Evolutionary conservation across 495 filamentous ascomycete species (phyloP), one percentile per base, ranked within the genome.

Genomic region (Podospora anserina): DNA sequence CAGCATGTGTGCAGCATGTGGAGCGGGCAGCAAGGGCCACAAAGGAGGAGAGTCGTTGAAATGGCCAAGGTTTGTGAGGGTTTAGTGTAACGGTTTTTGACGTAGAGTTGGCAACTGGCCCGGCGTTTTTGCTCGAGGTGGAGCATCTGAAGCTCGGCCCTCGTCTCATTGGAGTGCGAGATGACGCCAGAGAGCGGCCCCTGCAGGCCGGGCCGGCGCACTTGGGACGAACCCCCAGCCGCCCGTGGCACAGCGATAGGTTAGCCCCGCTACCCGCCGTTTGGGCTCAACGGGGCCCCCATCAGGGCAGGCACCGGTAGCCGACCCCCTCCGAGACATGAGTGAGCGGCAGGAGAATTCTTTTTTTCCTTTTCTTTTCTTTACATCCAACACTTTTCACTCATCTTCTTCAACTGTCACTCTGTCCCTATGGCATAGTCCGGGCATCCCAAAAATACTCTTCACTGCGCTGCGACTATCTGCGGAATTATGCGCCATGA

Each of bases 101-200:
- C 39, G 39, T 49, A 11, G 39, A 49, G 39, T 49, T 49, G 39
- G 39, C 39, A 49, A 0, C 4, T 20, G 55, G 55, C 55, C n/a
- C 19, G 19, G 23, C n/a, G 55, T 58, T 58, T 26, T 20, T 58
- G 55, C 55, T 58, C 0, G 5, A 11, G 55, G 55, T 58, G 39
- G 39, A 49, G 39, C 23, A 58, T 19, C n/a, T 58, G 1, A 20
- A 58, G 55, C 55, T 58, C 55, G 55, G 55, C 55, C 55, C 55
- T 58, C 39, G 39, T 49, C 55, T 58, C 55, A 58, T 58, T 19
- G 19, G 16, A 54, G 15, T 26, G n/a, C 28, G 9, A 30, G 54
- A 59, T 64, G 61, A 34, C 61, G 61, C 66, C 58, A 68, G 61
- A n/a, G 53, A 60, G 66, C 66, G 54, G 54, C 61, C 66, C 60